Conservation (phyloP, 177 flowering plant genomes). For the Vitis hybrid region DNA sequence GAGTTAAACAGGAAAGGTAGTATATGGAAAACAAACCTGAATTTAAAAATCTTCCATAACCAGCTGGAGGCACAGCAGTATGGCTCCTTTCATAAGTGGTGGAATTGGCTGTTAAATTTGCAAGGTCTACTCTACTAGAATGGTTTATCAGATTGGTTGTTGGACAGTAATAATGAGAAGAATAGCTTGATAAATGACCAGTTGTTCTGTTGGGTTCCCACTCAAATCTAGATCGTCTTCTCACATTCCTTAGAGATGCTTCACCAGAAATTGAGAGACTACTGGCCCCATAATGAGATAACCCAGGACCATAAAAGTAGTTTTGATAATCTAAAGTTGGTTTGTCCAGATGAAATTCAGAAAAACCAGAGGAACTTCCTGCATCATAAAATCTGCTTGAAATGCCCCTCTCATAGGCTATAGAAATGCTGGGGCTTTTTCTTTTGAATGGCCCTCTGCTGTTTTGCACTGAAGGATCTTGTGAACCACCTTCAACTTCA, state of each 20-base stretch:
- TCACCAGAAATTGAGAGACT: conserved; percentile 30
- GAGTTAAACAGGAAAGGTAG: not conserved
- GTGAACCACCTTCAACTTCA: conserved; percentile 24
- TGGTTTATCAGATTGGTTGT: conserved; percentile 21
- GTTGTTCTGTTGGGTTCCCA: conserved; percentile 30
- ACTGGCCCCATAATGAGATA: conserved; percentile 15
- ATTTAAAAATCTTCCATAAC: conserved; percentile 17
- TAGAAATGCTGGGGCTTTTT: conserved; percentile 36
- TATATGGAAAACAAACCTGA: conserved; percentile 23
- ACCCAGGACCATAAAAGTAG: conserved; percentile 22
- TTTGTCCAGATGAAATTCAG: conserved; percentile 32
- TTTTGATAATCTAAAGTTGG: conserved; percentile 27
- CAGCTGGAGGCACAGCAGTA: conserved; percentile 18
- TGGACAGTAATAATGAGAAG: conserved; percentile 21
- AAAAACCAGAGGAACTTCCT: conserved; percentile 42
- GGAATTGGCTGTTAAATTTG: conserved; percentile 17
- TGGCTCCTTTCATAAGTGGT: conserved; percentile 26
- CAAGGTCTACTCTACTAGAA: conserved; percentile 15
- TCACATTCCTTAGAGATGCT: conserved; percentile 41
- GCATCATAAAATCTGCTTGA: conserved; percentile 27
- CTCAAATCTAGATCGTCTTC: conserved; percentile 39
- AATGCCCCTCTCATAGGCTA: conserved; percentile 28
- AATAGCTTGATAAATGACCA: conserved; percentile 27
- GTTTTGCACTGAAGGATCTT: conserved; percentile 21
- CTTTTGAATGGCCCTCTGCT: conserved; percentile 39